These are phyloP conservation scores for Ogataea trehalophila DNA, from an alignment of 805 yeast species.

Conservation along the genomic window DNA sequence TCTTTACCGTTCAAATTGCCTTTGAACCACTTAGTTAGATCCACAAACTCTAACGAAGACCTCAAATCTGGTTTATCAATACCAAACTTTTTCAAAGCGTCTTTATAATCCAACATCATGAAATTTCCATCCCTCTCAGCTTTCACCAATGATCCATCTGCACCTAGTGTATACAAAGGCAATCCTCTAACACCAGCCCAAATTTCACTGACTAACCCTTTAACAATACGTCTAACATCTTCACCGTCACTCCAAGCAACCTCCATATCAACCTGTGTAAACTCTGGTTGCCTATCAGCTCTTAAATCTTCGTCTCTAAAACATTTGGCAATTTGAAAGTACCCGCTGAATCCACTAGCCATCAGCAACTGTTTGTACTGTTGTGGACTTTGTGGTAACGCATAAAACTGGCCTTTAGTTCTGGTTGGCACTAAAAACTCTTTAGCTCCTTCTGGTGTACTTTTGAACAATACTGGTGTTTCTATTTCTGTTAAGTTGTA, in stretches of 20 bases:
- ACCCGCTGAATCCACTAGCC: constrained; percentile 86
- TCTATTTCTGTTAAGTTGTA: constrained; percentile 73
- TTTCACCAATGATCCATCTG: constrained; percentile 29
- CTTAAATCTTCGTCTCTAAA: constrained; percentile 95
- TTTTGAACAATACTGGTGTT: constrained; percentile 88
- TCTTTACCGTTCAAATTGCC: constrained; percentile 28
- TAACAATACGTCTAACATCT: constrained; percentile 65
- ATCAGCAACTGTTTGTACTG: constrained; percentile 92
- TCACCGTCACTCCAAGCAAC: constrained; percentile 73
- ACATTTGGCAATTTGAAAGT: constrained; percentile 90
- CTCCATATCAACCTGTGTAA: constrained; percentile 95
- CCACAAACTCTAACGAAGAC: constrained; percentile 45
- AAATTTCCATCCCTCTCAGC: constrained; percentile 26
- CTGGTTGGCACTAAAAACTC: constrained; percentile 95
- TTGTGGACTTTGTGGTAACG: constrained; percentile 96
- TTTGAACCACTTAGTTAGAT: constrained; percentile 40
- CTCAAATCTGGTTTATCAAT: constrained; percentile 94
- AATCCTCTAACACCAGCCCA: constrained; percentile 48
- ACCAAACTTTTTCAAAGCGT: constrained; percentile 73
- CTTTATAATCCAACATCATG: constrained; percentile 52
- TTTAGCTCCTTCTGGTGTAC: constrained; percentile 97
- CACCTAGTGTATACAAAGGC: constrained; percentile 35
- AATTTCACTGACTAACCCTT: constrained; percentile 45
- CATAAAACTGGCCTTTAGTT: constrained; percentile 53
- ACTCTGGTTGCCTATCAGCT: constrained; percentile 95